phyloP scores from a whole-genome alignment of 2,329 filamentous ascomycete species.

The Ascocoryne sarcoides region DNA sequence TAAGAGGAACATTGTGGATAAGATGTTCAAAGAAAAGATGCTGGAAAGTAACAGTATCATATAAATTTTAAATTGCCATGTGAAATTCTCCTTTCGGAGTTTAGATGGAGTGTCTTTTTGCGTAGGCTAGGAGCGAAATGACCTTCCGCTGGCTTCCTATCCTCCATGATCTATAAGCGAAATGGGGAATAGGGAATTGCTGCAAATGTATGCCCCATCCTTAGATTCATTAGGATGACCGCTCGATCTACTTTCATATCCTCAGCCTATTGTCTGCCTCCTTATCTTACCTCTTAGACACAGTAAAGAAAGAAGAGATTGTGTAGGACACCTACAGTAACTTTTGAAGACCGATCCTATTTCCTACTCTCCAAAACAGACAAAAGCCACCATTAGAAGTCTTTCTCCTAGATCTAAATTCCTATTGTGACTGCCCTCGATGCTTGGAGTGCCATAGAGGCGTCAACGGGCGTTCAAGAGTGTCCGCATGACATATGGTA shows the following conservation, averaged over 20 bases:
- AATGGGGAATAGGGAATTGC: no score
- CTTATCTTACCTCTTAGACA: no score
- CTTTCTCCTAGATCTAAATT: neutral
- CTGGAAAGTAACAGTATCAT: neutral
- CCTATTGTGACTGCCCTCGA: neutral
- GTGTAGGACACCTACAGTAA: no score
- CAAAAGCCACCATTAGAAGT: neutral
- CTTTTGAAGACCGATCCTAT: neutral
- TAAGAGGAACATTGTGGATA: neutral
- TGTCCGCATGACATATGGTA: constrained; percentile 1
- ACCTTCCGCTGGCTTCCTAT: neutral
- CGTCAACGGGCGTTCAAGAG: neutral
- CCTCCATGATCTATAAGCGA: no score
- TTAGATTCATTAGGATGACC: no score
- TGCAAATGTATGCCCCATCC: no score
- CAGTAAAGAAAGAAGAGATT: no score
- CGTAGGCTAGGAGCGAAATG: neutral
- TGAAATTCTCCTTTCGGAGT: neutral
- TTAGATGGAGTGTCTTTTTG: neutral
- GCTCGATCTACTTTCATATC: no score
- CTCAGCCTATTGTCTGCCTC: no score
- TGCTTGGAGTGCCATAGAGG: neutral
- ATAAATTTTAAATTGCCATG: neutral
- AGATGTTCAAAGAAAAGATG: neutral
- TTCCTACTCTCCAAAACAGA: neutral